A percentile compares a stretch with the other conserved stretches of the same genome.
Conservation (phyloP, 257 asterid species). For the Penstemon davidsonii region DNA sequence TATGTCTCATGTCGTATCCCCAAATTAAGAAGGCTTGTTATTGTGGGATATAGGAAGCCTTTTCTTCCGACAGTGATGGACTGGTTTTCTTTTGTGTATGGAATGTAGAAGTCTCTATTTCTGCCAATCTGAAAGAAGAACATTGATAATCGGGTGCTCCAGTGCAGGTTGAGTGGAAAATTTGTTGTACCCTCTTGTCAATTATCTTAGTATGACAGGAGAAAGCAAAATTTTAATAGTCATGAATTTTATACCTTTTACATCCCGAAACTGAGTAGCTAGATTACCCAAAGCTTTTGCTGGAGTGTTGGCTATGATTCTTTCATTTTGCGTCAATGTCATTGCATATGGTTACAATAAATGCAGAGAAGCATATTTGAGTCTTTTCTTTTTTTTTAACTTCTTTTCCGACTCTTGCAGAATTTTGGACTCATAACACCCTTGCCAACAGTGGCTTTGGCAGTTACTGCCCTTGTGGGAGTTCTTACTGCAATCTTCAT, state of each 20-base stretch:
- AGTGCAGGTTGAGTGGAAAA: background rate
- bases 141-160: background rate
- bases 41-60: background rate
- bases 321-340: background rate
- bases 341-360: background rate
- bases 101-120: too few relatives aligned
- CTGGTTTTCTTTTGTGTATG: too few relatives aligned
- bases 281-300: background rate
- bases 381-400: background rate
- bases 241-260: too few relatives aligned
- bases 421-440: conserved; percentile 49
- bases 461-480: conserved; percentile 77
- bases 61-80: background rate
- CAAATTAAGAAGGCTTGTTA: background rate
- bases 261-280: too few relatives aligned
- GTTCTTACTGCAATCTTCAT: conserved; percentile 75
- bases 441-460: conserved; percentile 53
- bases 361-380: background rate
- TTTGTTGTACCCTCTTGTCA: background rate
- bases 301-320: background rate
- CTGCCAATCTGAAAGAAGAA: background rate
- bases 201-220: background rate
- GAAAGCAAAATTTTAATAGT: background rate
- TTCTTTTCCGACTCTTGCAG: conserved; percentile 27
- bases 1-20: background rate